Percentiles rank a stretch among this genome's conserved stretches.
Conservation (phyloP, 768 basidiomycete genomes). For the Podaxis carcinomalis region DNA sequence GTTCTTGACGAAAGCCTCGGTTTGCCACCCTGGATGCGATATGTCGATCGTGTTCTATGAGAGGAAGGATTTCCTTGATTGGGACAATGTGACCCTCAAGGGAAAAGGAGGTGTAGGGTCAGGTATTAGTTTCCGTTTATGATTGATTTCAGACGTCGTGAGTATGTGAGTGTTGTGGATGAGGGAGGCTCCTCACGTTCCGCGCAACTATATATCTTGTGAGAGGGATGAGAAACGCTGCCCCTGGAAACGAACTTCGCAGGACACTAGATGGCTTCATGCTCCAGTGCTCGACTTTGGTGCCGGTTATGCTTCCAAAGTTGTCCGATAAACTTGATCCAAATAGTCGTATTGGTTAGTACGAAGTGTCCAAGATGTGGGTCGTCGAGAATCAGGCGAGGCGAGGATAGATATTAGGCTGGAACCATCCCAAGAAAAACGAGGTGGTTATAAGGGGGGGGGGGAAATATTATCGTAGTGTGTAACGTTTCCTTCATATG, state of each 20-base stretch:
- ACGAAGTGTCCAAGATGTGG: neutral
- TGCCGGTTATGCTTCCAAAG: neutral
- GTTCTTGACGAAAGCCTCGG: neutral
- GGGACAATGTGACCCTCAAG: neutral
- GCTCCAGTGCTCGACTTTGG: neutral
- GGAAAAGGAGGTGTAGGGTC: neutral
- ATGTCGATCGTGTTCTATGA: neutral
- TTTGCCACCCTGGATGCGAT: neutral
- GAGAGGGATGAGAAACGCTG: neutral
- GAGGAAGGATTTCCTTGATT: neutral
- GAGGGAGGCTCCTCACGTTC: neutral
- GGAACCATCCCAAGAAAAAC: neutral
- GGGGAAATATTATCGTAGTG: too few relatives aligned
- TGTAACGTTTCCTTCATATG: too few relatives aligned
- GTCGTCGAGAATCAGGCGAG: neutral
- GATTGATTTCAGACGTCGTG: neutral
- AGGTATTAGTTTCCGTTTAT: neutral
- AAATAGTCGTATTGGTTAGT: neutral
- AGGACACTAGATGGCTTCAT: neutral
- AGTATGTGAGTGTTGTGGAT: neutral
- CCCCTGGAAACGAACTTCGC: neutral
- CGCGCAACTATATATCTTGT: neutral
- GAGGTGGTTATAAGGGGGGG: neutral
- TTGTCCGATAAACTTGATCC: neutral
- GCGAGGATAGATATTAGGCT: neutral